phyloP scores from a whole-genome alignment of 306 rosid species.

The Adenanthera pavonina region DNA sequence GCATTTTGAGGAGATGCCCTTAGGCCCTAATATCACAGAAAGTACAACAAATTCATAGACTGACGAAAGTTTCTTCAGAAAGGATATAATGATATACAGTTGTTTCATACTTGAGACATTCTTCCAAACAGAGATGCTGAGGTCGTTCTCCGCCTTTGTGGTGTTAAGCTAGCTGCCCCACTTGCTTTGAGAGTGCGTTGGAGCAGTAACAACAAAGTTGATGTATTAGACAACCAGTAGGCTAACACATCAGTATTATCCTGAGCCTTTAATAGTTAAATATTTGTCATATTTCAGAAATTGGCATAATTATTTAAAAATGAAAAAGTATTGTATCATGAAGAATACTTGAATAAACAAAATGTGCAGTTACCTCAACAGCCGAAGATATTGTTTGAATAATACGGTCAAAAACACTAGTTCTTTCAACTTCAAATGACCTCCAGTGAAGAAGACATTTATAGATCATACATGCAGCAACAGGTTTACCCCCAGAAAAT shows the following conservation, averaged over 20 bases:
- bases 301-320: conserved; percentile 18
- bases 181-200: conserved; percentile 99
- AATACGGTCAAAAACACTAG: conserved; percentile 89
- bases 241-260: conserved; percentile 88
- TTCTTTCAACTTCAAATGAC: conserved; percentile 98
- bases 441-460: conserved; percentile 99
- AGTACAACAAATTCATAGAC: conserved; percentile 21
- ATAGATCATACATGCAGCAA: conserved; percentile 93
- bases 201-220: conserved; percentile 89
- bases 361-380: conserved; percentile 68
- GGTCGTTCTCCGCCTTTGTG: conserved; percentile 92
- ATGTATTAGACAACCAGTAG: conserved; percentile 97
- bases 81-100: conserved; percentile 37
- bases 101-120: conserved; percentile 91
- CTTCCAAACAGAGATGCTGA: conserved; percentile 97
- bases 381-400: conserved; percentile 98
- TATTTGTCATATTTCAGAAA: conserved; percentile 31
- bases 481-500: conserved; percentile 90
- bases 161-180: conserved; percentile 99
- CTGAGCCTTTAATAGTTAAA: conserved; percentile 67
- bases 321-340: conserved; percentile 36
- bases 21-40: conserved; percentile 69
- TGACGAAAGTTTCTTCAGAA: conserved; percentile 29
- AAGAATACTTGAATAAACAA: conserved; percentile 31
- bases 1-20: conserved; percentile 95